Evolutionary conservation across 768 basidiomycete genomes (phyloP).

Genomic region (Roridomyces roridus): DNA sequence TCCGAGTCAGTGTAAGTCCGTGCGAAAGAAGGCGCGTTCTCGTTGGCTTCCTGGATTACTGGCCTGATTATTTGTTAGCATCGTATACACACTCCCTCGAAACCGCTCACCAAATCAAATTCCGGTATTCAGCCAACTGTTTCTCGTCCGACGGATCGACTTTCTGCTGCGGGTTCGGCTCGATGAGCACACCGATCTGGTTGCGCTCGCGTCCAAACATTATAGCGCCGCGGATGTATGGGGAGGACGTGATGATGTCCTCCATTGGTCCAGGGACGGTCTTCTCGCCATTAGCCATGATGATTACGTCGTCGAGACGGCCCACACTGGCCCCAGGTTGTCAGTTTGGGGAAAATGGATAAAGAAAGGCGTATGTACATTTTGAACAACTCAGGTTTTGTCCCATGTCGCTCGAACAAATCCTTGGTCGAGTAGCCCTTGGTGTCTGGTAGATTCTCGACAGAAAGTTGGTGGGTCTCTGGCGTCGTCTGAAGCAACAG

Average conservation of each 20-base stretch:
- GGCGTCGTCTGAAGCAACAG: conserved; percentile 30
- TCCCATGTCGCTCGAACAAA: conserved; percentile 37
- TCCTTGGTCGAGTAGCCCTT: conserved; percentile 38
- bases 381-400: conserved; percentile 34
- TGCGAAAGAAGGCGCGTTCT: conserved; percentile 41
- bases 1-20: no score
- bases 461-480: conserved; percentile 37
- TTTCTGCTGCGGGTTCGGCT: conserved; percentile 23
- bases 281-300: conserved; percentile 34
- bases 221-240: conserved; percentile 17
- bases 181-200: conserved; percentile 28
- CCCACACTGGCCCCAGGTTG: conserved; percentile 31
- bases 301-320: conserved; percentile 32
- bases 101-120: conserved; percentile 39
- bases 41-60: no score
- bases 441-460: conserved; percentile 38
- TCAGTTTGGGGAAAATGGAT: neutral
- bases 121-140: conserved; percentile 31
- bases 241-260: conserved; percentile 21
- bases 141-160: conserved; percentile 7
- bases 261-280: conserved; percentile 31
- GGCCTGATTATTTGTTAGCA: no score
- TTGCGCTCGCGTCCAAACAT: conserved; percentile 22
- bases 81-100: neutral
- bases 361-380: conserved; percentile 32